Base-by-base conservation (phyloP, 331 rosid species). In the Dryas integrifolia region DNA sequence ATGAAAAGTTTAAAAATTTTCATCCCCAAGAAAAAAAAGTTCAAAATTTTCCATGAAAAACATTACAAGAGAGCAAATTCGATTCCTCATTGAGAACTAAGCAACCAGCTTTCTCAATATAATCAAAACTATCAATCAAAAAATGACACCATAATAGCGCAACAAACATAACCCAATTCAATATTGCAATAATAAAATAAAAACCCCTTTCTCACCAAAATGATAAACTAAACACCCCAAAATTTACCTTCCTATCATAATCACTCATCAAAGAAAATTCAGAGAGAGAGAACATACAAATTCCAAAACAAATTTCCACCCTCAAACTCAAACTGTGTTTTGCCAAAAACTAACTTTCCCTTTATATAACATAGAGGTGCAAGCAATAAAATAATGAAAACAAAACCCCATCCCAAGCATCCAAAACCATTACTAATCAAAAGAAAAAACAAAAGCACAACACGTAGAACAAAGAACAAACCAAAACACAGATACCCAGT, bases 361-460 rank as follows among this genome's bases (percentile, higher is more conserved):
- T 75, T 55, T 49, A 40, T 62, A 80, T 13, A 74, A 74, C 75
- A 65, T 16, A 71, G 65, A 49, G 74, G 78, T 15, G 46, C 67
- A 72, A 77, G 44, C 70, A 79, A 79, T 82, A 43, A 16, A 4
- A 63, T 69, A 48, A 67, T 38, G 59, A 76, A 69, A 73, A 82
- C 80, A 73, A 48, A 81, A 79, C 67, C 78, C 74, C 72, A 69
- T 72, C 50, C 51, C 74, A 68, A 80, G 72, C 58, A 53, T 78
- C 77, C 73, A 83, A 77, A 64, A 66, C 45, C 87, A 76, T 35
- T 9, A 76, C 55, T 50, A 78, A 78, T 71, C 79, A 74, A 67
- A 79, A 73, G 79, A 77, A 84, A 80, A 81, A 79, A 83, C 82
- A 81, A 83, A 60, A 72, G 15, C 76, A 74, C 65, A 45, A 74